Conservation (phyloP, 2,329 filamentous ascomycete species). For the Exophiala sideris region DNA sequence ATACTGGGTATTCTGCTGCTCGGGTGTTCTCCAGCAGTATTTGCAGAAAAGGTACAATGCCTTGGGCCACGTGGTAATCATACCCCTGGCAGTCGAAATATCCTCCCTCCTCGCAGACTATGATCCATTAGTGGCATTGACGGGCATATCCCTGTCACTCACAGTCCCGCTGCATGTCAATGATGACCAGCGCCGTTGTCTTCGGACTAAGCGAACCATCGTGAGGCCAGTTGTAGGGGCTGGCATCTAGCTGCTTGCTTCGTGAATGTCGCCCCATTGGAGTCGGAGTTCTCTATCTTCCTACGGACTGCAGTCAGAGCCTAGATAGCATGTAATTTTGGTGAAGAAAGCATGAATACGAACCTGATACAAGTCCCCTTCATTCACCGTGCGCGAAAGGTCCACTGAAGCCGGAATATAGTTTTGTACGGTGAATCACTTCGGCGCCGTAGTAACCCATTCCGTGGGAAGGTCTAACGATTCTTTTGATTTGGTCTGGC, state of each 20-base stretch:
- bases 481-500: too few species aligned
- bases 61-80: constrained; percentile 39
- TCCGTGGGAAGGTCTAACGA: too few species aligned
- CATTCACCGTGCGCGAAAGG: too few species aligned
- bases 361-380: too few species aligned
- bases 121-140: background rate
- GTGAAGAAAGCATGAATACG: too few species aligned
- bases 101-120: constrained; percentile 43
- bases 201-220: constrained; percentile 43
- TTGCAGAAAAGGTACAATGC: constrained; percentile 41
- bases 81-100: constrained; percentile 47
- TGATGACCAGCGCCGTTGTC: constrained; percentile 45
- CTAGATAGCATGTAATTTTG: too few species aligned
- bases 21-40: constrained; percentile 39
- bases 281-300: too few species aligned
- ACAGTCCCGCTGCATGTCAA: constrained; percentile 51
- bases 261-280: too few species aligned
- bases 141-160: background rate
- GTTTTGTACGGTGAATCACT: too few species aligned
- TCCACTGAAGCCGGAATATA: too few species aligned
- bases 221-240: constrained; percentile 37
- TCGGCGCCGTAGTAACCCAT: too few species aligned
- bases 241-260: constrained; percentile 1
- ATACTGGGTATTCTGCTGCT: constrained; percentile 39
- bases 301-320: too few species aligned